phyloP scores from a whole-genome alignment of 192 early-diverging fungal species.

The Backusella liffmaniae region DNA sequence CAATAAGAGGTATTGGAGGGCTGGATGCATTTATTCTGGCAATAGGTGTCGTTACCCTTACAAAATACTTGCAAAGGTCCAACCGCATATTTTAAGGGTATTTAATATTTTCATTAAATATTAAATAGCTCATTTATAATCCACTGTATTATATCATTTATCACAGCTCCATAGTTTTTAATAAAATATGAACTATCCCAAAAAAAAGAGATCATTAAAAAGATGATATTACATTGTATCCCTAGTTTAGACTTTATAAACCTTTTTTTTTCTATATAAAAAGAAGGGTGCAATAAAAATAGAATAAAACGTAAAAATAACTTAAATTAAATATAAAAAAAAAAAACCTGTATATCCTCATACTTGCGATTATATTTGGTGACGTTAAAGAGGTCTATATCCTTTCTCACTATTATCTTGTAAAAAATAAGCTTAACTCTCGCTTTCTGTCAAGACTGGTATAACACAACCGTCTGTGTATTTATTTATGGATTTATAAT shows the following conservation, averaged over 20 bases:
- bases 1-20: not conserved
- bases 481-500: not conserved
- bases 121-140: not conserved
- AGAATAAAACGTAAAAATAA: not conserved
- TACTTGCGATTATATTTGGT: not conserved
- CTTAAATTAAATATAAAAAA: not conserved
- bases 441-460: too few relatives aligned
- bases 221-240: not conserved
- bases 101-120: not conserved
- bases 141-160: not conserved
- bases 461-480: not conserved
- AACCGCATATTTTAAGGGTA: slow-evolving; percentile 2
- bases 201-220: not conserved
- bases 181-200: not conserved
- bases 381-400: too few relatives aligned
- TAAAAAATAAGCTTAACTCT: too few relatives aligned
- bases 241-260: not conserved
- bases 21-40: slow-evolving; percentile 5
- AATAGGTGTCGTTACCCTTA: not conserved
- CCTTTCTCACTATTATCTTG: too few relatives aligned
- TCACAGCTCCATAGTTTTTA: not conserved
- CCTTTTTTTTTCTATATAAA: not conserved
- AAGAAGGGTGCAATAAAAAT: not conserved
- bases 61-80: not conserved
- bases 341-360: not conserved